phyloP scores from a whole-genome alignment of 2,329 filamentous ascomycete species.

The Claviceps arundinis region DNA sequence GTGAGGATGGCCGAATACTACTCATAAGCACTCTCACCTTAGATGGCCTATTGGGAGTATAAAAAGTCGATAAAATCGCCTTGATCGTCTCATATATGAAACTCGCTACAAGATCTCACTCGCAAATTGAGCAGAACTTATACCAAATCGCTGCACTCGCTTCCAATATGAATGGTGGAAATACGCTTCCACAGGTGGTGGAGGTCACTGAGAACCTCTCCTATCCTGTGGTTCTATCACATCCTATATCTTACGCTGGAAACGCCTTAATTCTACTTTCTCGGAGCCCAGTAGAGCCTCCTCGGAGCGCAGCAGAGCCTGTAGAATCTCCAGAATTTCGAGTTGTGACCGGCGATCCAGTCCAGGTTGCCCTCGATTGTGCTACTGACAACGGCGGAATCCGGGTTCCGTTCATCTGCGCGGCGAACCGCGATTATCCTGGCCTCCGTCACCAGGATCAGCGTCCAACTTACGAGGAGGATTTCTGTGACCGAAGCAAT shows the following conservation, averaged over 20 bases:
- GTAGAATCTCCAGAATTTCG: constrained; percentile 32
- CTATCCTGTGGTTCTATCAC: constrained; percentile 45
- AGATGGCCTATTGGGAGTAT: not conserved
- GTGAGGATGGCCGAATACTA: too few relatives aligned
- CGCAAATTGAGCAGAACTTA: not conserved
- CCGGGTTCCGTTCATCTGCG: constrained; percentile 53
- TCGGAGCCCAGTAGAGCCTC: constrained; percentile 20
- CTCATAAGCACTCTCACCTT: too few relatives aligned
- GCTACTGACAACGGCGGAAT: constrained; percentile 25
- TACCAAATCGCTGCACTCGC: not conserved
- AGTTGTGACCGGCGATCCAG: constrained; percentile 44
- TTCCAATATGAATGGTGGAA: not conserved
- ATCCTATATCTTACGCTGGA: constrained; percentile 45
- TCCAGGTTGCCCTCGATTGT: constrained; percentile 48
- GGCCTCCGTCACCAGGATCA: constrained; percentile 70
- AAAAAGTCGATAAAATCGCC: constrained; percentile 3
- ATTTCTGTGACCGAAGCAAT: constrained; percentile 61
- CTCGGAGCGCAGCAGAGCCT: constrained; percentile 19
- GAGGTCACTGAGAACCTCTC: constrained; percentile 60
- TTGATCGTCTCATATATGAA: constrained; percentile 6
- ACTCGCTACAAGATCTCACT: constrained; percentile 1
- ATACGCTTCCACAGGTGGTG: constrained; percentile 44
- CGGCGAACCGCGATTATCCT: constrained; percentile 61
- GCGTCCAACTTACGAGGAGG: constrained; percentile 42
- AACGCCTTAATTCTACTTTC: constrained; percentile 29